Evolutionary conservation across 306 rosid species (phyloP).

Genomic region (Cucumis hystrix): DNA sequence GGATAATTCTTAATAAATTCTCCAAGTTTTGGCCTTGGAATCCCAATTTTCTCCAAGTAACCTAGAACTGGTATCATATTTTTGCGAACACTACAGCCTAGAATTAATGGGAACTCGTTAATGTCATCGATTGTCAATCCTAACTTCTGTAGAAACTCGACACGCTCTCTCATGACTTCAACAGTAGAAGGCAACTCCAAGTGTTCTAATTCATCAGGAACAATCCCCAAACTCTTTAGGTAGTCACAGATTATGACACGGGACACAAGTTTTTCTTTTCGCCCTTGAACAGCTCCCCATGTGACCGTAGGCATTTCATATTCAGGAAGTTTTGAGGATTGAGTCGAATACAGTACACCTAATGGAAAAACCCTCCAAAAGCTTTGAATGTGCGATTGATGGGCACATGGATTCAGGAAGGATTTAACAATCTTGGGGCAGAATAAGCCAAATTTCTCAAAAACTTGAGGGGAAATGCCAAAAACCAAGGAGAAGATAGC

Average conservation of each 20-base stretch:
- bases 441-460: constrained; percentile 5
- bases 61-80: constrained; percentile 78
- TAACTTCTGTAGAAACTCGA: constrained; percentile 66
- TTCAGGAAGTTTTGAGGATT: constrained; percentile 60
- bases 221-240: constrained; percentile 62
- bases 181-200: constrained; percentile 81
- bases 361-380: constrained; percentile 34
- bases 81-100: constrained; percentile 77
- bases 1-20: constrained; percentile 66
- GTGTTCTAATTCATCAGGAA: constrained; percentile 70
- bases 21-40: constrained; percentile 56
- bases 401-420: constrained; percentile 10
- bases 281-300: constrained; percentile 92
- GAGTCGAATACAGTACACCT: constrained; percentile 29
- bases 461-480: constrained; percentile 1
- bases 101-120: constrained; percentile 62
- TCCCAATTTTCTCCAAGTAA: constrained; percentile 84
- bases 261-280: constrained; percentile 85
- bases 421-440: constrained; percentile 8
- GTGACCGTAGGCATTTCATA: constrained; percentile 91
- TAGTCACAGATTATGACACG: constrained; percentile 71
- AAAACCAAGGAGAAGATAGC: constrained; percentile 15
- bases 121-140: constrained; percentile 69
- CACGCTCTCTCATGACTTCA: constrained; percentile 75
- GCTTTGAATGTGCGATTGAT: constrained; percentile 20